Evolutionary conservation across 2,329 filamentous ascomycete genomes (phyloP).

Genomic region (Pseudodiploospora longispora): DNA sequence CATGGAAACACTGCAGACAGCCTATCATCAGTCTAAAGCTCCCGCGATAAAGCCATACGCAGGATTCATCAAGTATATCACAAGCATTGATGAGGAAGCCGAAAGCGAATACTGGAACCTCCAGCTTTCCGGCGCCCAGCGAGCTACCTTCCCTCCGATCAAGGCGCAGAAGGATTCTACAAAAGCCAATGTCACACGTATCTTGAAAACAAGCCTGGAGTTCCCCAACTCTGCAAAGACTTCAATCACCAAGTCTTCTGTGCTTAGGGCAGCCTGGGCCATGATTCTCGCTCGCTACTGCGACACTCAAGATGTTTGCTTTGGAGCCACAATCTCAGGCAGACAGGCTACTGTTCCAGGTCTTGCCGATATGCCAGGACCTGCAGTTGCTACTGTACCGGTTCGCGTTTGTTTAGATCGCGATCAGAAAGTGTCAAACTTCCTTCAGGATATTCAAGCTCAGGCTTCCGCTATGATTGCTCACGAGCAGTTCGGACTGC

Average conservation of each 20-base stretch:
- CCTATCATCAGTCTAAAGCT: background rate
- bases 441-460: background rate
- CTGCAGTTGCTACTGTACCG: background rate
- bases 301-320: background rate
- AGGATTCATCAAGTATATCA: background rate
- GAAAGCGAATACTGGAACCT: background rate
- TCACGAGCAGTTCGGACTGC: background rate
- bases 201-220: background rate
- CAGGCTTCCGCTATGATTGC: background rate
- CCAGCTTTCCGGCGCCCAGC: background rate
- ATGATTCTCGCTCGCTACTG: background rate
- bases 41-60: background rate
- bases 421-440: background rate
- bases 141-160: background rate
- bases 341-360: background rate
- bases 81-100: background rate
- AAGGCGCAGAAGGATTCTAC: background rate
- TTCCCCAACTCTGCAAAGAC: background rate
- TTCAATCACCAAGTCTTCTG: conserved; percentile 10
- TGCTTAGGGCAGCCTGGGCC: conserved; percentile 1
- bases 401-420: background rate
- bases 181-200: background rate
- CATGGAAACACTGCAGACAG: background rate
- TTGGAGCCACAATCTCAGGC: background rate
- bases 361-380: background rate